Percentiles rank a stretch among this genome's conserved stretches.
phyloP scores from a whole-genome alignment of 1,284 basidiomycete species.

The Melampsora medusae region DNA sequence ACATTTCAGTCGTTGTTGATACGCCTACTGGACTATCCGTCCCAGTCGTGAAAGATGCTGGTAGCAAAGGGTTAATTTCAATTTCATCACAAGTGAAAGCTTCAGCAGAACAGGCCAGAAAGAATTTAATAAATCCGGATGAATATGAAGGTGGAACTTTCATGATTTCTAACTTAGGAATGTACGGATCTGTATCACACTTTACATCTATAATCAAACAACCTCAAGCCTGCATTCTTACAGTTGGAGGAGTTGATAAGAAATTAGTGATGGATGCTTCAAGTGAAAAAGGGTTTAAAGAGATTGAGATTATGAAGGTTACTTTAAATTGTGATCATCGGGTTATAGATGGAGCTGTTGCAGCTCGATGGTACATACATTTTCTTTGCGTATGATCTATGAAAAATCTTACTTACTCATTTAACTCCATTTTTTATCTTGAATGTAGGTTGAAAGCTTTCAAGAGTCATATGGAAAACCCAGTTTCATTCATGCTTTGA shows the following conservation, averaged over 20 bases:
- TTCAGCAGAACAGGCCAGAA: constrained; percentile 89
- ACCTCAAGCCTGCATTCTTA: constrained; percentile 96
- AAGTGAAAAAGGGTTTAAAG: constrained; percentile 89
- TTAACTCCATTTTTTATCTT: background rate
- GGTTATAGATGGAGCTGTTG: constrained; percentile 65
- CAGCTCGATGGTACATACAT: constrained; percentile 67
- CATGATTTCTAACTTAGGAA: constrained; percentile 98
- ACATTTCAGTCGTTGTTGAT: constrained; percentile 95
- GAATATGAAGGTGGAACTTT: constrained; percentile 98
- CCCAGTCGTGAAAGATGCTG: constrained; percentile 91
- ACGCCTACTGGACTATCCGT: constrained; percentile 96
- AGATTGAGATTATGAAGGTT: constrained; percentile 87
- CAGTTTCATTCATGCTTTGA: constrained; percentile 61
- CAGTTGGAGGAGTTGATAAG: constrained; percentile 82
- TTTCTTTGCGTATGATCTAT: no score
- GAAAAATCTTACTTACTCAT: no score
- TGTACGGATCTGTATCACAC: constrained; percentile 77
- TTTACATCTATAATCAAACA: constrained; percentile 99
- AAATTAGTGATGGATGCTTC: constrained; percentile 81
- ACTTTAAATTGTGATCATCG: constrained; percentile 94
- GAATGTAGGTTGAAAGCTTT: constrained; percentile 70
- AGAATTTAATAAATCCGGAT: constrained; percentile 88
- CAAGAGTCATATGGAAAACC: constrained; percentile 96
- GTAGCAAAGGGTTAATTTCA: constrained; percentile 81
- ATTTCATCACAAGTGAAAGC: constrained; percentile 90